These are phyloP conservation scores for Cryptosporidium baileyi DNA, from an alignment of 169 alveolate species.

Conservation along the genomic window DNA sequence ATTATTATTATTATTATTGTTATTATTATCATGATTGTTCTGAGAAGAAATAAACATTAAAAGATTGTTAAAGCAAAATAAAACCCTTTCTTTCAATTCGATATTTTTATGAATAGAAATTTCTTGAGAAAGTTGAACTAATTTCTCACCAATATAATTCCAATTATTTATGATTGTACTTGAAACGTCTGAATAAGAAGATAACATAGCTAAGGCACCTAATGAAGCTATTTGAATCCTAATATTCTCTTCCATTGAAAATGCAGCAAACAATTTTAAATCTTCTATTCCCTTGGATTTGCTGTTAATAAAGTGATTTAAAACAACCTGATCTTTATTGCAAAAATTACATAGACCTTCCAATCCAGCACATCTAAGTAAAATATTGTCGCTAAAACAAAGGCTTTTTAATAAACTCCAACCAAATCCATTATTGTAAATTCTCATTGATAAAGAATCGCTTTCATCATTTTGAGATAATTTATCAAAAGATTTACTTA, in stretches of 20 bases:
- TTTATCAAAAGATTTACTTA: constrained; percentile 34
- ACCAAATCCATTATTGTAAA: constrained; percentile 23
- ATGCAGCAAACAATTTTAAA: constrained; percentile 44
- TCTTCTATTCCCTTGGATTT: constrained; percentile 44
- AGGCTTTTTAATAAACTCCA: constrained; percentile 43
- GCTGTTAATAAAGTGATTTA: constrained; percentile 22
- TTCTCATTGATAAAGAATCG: constrained; percentile 21
- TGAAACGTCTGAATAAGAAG: constrained; percentile 41
- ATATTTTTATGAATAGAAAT: not conserved
- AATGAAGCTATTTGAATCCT: constrained; percentile 42
- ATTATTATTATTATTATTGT: not conserved
- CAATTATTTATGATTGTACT: constrained; percentile 32
- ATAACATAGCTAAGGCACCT: constrained; percentile 61
- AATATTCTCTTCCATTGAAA: not conserved
- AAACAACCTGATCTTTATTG: constrained; percentile 47
- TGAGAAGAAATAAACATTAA: not conserved
- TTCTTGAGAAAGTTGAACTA: not conserved
- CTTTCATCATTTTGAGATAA: constrained; percentile 16
- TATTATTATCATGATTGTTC: not conserved
- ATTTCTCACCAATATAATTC: constrained; percentile 30
- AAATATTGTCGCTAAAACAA: constrained; percentile 31
- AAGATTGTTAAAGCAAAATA: constrained; percentile 45
- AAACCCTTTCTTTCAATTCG: constrained; percentile 32
- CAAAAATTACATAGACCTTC: constrained; percentile 66
- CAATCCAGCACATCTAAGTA: constrained; percentile 36